Evolutionary conservation across 108 stramenopile species (phyloP), one percentile per base, ranked within the genome.

Genomic region (Skeletonema grethae): DNA sequence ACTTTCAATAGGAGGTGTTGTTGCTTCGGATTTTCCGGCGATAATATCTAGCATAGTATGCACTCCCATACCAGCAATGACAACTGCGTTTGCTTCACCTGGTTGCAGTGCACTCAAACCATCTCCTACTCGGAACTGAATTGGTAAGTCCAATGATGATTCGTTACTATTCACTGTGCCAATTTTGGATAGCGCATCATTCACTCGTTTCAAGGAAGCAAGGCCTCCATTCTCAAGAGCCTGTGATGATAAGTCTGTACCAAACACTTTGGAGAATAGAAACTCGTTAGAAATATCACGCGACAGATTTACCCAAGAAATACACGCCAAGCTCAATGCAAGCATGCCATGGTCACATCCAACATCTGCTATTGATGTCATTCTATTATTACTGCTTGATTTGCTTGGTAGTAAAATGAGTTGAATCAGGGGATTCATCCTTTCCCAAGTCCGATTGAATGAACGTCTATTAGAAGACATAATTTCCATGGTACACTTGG

Each of bases 41-140:
- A 95, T 56, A 12, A 92, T 90, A 16, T 88, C 66, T 9, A 82
- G 35, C 87, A 95, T 92, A 0, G 89, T 90, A 34, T 78, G 71
- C 10, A 87, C 87, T 0, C 93, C 93, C 88, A 95, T 95, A 25
- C 93, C 93, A 20, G 93, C 89, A 32, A 95, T 85, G 48, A 89
- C 85, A 38, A 95, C 56, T 5, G 71, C 77, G 70, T 95, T 88
- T 9, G 85, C 88, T 67, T 95, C 88, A 16, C 79, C 82, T 25
- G 59, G 63, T 31, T 84, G 38, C 39, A 94, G 64, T 32, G 69
- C 61, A 50, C 66, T 34, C 67, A 95, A 65, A 25, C 93, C 93
- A 82, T 85, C 58, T 8, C 90, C 89, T 0, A 87, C 29, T 16
- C 90, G 81, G 80, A 94, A 92, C 7, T 87, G 80, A 9, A 94